phyloP scores from a whole-genome alignment of 257 asterid species.

The Rhazya stricta region DNA sequence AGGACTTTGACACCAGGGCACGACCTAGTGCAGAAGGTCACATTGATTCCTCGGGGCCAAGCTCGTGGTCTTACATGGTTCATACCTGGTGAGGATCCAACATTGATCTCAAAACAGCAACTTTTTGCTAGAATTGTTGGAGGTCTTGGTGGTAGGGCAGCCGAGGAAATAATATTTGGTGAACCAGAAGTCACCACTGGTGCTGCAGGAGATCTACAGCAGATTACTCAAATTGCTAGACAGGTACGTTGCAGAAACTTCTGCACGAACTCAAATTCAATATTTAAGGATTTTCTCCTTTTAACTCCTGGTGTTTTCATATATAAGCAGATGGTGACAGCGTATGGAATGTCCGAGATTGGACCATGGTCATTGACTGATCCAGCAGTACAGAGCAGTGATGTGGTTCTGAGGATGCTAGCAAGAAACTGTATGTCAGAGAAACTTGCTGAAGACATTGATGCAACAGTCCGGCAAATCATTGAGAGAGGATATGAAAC shows the following conservation, averaged over 20 bases:
- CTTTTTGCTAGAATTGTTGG: constrained; percentile 68
- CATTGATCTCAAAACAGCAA: constrained; percentile 48
- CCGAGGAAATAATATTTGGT: constrained; percentile 66
- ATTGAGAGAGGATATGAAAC: constrained; percentile 44
- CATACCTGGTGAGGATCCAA: constrained; percentile 52
- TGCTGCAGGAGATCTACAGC: constrained; percentile 66
- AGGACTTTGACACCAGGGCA: constrained; percentile 65
- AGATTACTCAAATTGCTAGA: constrained; percentile 53
- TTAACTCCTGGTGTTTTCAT: background rate
- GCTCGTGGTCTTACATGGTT: constrained; percentile 76
- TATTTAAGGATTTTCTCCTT: background rate
- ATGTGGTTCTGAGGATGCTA: constrained; percentile 61
- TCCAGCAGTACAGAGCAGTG: constrained; percentile 57
- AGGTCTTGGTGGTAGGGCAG: constrained; percentile 70
- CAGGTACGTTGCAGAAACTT: constrained; percentile 26
- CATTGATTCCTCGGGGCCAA: constrained; percentile 75
- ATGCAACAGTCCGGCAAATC: constrained; percentile 36
- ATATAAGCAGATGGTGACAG: constrained; percentile 46
- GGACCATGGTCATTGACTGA: constrained; percentile 61
- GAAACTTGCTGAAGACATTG: constrained; percentile 68
- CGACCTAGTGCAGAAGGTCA: constrained; percentile 63
- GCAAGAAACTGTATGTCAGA: constrained; percentile 71
- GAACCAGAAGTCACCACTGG: constrained; percentile 68
- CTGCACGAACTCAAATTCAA: background rate
- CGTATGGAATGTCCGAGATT: constrained; percentile 71